A percentile compares a stretch with the other conserved stretches of the same genome.
Conservation (phyloP, 306 rosid species). For the Sophora flavescens region DNA sequence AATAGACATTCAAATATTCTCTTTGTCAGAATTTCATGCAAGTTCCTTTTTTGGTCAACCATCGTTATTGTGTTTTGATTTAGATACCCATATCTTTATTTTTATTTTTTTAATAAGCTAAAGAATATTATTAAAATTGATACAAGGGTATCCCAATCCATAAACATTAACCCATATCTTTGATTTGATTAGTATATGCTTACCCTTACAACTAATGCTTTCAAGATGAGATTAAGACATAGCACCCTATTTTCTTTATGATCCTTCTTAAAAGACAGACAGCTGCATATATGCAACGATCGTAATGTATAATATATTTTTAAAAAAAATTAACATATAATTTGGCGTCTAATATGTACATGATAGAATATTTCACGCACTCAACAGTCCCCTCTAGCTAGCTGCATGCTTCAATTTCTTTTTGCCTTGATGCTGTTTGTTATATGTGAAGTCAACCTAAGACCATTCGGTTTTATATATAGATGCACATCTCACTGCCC, state of each 20-base stretch:
- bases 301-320: constrained; percentile 12
- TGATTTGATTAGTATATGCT: constrained; percentile 29
- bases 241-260: constrained; percentile 24
- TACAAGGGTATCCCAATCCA: too few relatives aligned
- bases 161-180: neutral
- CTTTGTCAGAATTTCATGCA: constrained; percentile 37
- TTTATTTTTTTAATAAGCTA: too few relatives aligned
- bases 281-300: constrained; percentile 45
- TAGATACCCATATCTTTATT: constrained; percentile 10
- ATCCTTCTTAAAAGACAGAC: constrained; percentile 41
- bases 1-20: constrained; percentile 52
- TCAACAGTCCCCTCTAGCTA: constrained; percentile 43
- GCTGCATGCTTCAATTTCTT: constrained; percentile 23
- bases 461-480: constrained; percentile 35
- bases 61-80: constrained; percentile 29
- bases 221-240: constrained; percentile 47
- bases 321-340: neutral
- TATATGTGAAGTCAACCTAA: constrained; percentile 56
- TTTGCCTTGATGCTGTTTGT: constrained; percentile 11
- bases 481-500: neutral
- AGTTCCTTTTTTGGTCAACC: constrained; percentile 52
- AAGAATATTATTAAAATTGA: too few relatives aligned
- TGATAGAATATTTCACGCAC: constrained; percentile 46
- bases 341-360: neutral
- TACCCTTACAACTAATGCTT: constrained; percentile 52